Base-by-base conservation (phyloP, 176 grass and related monocot species). In the Aechmea fasciata region DNA sequence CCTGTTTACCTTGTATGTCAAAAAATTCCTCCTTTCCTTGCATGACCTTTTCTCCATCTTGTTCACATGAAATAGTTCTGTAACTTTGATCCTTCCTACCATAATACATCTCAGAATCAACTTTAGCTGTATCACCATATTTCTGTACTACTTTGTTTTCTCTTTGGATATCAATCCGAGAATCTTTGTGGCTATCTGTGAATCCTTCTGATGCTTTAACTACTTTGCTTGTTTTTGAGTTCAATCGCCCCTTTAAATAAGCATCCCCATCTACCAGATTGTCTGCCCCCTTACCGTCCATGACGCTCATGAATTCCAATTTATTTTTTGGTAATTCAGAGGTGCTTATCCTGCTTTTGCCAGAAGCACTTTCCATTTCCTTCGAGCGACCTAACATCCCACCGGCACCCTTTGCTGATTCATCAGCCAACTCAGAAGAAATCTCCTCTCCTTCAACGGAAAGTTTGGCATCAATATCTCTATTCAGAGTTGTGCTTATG, bases 331-430 rank as follows among this genome's bases (percentile, higher is more conserved):
- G 48, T 28, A 23, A 74, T 67, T 22, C 74, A 69, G 70, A 47
- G 23, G 24, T 62, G 23, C 20, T 72, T 33, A 63, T 51, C 47
- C 49, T 62, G 22, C 29, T 77, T 64, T 77, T 77, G 12, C 57
- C 47, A 68, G 65, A 61, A 57, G 48, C 66, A 75, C 64, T 83
- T 14, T 79, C 83, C 63, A 52, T 64, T 77, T 79, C 83, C 69
- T 73, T 80, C 26, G 52, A 66, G 63, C 54, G 52, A 74, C 77
- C 74, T n/a, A 48, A 33, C 63, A 68, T 22, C 55, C 66, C 71
- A 51, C 13, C 10, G 1, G 11, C 59, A 77, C 51, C 70, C 66
- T 71, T 71, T 65, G 48, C 26, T 1, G 73, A 71, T 22, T 71
- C 52, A 26, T 65, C 66, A 41, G 68, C 70, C 50, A 54, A 74